Base-by-base conservation (phyloP, 2,329 filamentous ascomycete species). In the Bipolaris zeicola region DNA sequence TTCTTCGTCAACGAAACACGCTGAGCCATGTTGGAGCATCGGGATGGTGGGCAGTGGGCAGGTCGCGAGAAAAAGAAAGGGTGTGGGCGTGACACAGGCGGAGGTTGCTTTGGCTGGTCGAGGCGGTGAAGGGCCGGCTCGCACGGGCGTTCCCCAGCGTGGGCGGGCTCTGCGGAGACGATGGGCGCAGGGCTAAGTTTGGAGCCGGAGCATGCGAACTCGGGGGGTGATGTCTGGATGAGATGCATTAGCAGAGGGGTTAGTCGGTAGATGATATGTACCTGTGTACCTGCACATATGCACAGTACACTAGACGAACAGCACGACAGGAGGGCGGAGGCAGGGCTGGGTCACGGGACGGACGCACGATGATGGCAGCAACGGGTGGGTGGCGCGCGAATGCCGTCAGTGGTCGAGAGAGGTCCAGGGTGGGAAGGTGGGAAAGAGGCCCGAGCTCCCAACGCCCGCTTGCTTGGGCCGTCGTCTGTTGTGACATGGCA, bases 361-460 rank as follows among this genome's bases (percentile, higher is more conserved):
- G 26, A 18, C n/a, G 54, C 50, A 43, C 38, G 38, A 53, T 53
- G 54, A 53, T 53, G 50, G 34, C 48, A 49, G 54, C 42, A 57
- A 57, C 50, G 54, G 54, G 38, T 48, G 37, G 34, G 26, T 52
- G 52, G 50, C 54, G 49, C 37, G 44, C 28, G 20, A 11, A 22
- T 52, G 51, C 53, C 54, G 54, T 60, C 57, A 53, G 2, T 13
- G 10, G 28, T 31, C 28, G 54, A 42, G 37, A 53, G 46, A 46
- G 26, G 20, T 54, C 34, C 49, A 51, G 38, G 49, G 43, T 50
- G 39, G 48, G 48, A 33, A 36, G 28, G 20, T 20, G 20, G 20
- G 5, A 6, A 26, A 8, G 26, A 26, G 59, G 61, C 49, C 55
- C 55, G 56, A 63, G 61, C 61, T 63, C 44, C 55, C 44, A 45